phyloP scores from a whole-genome alignment of 148 eudicot genomes.

The Camellia japonica region DNA sequence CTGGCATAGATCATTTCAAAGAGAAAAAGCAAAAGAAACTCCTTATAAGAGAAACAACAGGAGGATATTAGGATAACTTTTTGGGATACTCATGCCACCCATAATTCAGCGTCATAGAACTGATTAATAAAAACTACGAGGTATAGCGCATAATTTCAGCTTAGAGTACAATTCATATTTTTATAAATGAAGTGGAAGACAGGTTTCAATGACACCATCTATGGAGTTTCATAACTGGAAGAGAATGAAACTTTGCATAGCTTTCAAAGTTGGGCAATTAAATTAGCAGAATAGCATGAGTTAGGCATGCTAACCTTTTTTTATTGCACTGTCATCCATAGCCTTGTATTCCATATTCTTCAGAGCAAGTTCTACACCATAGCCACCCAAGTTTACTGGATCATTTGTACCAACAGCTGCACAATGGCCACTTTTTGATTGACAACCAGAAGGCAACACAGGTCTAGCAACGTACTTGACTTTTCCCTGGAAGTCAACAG shows the following conservation, averaged over 20 bases:
- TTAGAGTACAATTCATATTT: background rate
- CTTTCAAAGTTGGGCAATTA: background rate
- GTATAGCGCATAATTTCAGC: background rate
- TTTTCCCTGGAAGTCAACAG: slow-evolving; percentile 56
- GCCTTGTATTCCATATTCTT: slow-evolving; percentile 99
- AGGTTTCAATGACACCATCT: background rate
- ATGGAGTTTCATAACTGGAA: background rate
- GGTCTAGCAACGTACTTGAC: slow-evolving; percentile 77
- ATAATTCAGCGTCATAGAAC: background rate
- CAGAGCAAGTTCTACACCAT: slow-evolving; percentile 98
- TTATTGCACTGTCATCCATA: slow-evolving; percentile 91
- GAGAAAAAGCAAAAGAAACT: background rate
- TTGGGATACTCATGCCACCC: background rate
- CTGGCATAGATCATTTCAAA: background rate
- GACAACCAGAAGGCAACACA: slow-evolving; percentile 80
- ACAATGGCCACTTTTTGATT: slow-evolving; percentile 58
- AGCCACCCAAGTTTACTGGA: slow-evolving; percentile 89
- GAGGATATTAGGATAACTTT: background rate
- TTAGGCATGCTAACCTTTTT: slow-evolving; percentile 56
- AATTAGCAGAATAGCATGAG: background rate
- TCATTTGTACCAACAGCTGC: slow-evolving; percentile 71
- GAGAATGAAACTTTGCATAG: background rate
- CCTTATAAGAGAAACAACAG: background rate
- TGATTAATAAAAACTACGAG: background rate
- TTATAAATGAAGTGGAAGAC: background rate